Evolutionary conservation across 441 rosid species (phyloP).

Genomic region (Pelargonium cotyledonis): DNA sequence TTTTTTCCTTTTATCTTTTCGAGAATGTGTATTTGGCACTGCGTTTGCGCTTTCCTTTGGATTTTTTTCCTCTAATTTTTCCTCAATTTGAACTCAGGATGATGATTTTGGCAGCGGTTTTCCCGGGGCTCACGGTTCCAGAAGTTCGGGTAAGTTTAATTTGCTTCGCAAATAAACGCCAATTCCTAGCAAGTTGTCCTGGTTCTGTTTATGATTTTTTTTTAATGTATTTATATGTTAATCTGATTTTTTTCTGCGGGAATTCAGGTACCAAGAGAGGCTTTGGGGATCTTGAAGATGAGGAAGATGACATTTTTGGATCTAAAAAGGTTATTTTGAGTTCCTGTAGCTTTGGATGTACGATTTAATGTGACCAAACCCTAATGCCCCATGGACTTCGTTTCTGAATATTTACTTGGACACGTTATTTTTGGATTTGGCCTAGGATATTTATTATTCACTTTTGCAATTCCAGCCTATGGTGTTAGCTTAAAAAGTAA

Average conservation of each 20-base stretch:
- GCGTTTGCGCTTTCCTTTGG: background rate
- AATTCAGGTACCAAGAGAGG: conserved; percentile 62
- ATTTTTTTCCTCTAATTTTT: conserved; percentile 10
- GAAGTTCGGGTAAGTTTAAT: conserved; percentile 48
- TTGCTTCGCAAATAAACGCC: background rate
- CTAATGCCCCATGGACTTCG: background rate
- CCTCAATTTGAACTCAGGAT: conserved; percentile 32
- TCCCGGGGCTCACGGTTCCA: conserved; percentile 37
- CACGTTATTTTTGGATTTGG: background rate
- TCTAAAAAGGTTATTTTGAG: conserved; percentile 54
- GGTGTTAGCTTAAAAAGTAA: background rate
- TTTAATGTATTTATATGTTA: background rate
- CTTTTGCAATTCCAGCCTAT: background rate
- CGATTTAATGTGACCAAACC: background rate
- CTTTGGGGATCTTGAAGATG: conserved; percentile 85
- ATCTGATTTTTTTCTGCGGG: background rate
- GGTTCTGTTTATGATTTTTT: background rate
- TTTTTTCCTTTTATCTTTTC: background rate
- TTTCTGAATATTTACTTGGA: background rate
- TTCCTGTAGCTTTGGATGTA: background rate
- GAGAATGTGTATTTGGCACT: background rate
- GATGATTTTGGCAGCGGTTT: conserved; percentile 90
- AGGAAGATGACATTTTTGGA: conserved; percentile 82
- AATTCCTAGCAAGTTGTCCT: background rate
- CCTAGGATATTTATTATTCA: background rate